These are phyloP conservation scores for Phytophthora pseudosyringae DNA, from an alignment of 352 stramenopile species.

Conservation along the genomic window DNA sequence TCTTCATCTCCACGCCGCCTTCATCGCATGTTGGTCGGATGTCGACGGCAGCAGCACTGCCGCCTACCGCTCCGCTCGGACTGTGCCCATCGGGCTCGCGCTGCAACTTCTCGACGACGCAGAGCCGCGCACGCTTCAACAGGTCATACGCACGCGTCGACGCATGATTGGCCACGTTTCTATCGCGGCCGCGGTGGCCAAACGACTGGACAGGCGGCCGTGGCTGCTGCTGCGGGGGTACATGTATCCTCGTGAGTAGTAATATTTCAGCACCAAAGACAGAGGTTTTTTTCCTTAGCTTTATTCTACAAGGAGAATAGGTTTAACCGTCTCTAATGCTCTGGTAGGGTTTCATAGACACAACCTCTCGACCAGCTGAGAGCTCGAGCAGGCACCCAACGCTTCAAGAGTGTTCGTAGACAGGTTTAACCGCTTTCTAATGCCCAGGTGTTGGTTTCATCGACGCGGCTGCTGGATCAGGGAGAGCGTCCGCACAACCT, in stretches of 20 bases:
- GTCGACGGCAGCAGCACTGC: background rate
- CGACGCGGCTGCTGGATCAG: no score
- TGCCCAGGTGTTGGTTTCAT: no score
- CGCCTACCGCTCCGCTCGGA: background rate
- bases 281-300: no score
- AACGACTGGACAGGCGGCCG: slow-evolving; percentile 29
- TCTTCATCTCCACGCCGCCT: background rate
- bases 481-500: no score
- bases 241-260: slow-evolving; percentile 13
- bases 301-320: no score
- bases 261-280: no score
- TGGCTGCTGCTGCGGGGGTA: background rate
- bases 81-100: slow-evolving; percentile 11
- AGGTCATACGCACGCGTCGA: slow-evolving; percentile 23
- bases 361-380: no score
- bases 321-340: no score
- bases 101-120: slow-evolving; percentile 16
- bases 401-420: no score
- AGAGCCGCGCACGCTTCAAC: slow-evolving; percentile 27
- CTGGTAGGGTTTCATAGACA: no score
- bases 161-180: slow-evolving; percentile 26
- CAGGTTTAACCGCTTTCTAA: no score
- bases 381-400: no score
- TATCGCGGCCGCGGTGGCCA: slow-evolving; percentile 7
- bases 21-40: background rate